Evolutionary conservation across 352 stramenopile genomes (phyloP), one percentile per base, ranked within the genome.

Genomic region (Phytophthora fragariae): DNA sequence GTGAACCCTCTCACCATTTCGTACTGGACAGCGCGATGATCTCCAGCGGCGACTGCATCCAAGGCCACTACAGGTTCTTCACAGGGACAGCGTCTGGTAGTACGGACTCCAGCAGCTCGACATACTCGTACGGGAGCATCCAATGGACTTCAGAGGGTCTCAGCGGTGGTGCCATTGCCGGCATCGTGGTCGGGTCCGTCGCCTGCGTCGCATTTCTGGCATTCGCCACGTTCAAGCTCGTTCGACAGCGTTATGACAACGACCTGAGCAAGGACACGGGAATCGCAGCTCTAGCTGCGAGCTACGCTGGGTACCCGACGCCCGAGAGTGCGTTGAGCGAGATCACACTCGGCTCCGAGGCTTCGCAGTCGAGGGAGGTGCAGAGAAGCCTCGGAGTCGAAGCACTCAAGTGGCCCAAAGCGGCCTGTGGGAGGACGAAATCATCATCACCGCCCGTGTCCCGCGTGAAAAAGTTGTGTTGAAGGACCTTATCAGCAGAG

Each of bases 371-470:
- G n/a, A 76, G 63, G 44, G 44, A 72, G 33, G 31, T 70, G 62
- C 17, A 17, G 61, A 49, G 21, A 67, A 71, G 35, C 49, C 47
- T 29, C 52, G 71, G 44, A 72, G 55, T 41, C 70, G 39, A 41
- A 75, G 57, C 39, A 61, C 14, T 4, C 35, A 19, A 73, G 50
- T 50, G 60, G 59, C 31, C 14, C 2, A 41, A 17, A 76, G 50
- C 39, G 57, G 59, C n/a, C 52, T 80, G 29, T 85, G 77, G 70
- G 73, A 85, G 17, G 76, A 89, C 31, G 65, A 79, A 14, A 60
- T 77, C 52, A 83, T 89, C 54, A 66, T 86, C 52, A 79, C 80
- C 10, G 70, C 65, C 46, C 69, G 70, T 3, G 53, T 77, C n/a
- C 57, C 68, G 5, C 58, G 66, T 52, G 75, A 82, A 17, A 82